Percentiles rank a stretch among this genome's conserved stretches.
Conservation (phyloP, 139 green algal genomes). For the Chlorella sp. region DNA sequence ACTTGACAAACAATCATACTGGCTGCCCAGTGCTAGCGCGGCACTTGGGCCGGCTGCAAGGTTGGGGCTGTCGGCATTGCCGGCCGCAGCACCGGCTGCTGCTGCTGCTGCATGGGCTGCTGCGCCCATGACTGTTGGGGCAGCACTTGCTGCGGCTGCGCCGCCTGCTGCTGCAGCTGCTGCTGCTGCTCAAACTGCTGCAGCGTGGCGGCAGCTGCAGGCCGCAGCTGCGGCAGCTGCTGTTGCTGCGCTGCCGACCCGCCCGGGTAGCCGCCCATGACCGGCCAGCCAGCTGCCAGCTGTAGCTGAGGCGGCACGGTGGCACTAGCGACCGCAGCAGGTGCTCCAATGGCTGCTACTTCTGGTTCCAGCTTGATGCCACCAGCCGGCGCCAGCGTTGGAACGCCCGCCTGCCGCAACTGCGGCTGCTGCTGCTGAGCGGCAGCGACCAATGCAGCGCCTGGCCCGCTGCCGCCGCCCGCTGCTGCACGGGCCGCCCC, state of each 20-base stretch:
- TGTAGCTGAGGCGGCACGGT: neutral
- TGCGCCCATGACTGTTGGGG: neutral
- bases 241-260: neutral
- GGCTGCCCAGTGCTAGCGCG: too few relatives aligned
- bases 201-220: neutral
- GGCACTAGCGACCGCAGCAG: too few relatives aligned
- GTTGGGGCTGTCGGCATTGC: too few relatives aligned
- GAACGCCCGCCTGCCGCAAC: too few relatives aligned
- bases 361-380: too few relatives aligned
- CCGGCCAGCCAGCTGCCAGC: neutral
- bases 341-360: too few relatives aligned
- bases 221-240: constrained; percentile 17
- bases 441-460: neutral
- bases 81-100: too few relatives aligned
- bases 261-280: neutral
- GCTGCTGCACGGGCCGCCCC: neutral
- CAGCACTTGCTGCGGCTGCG: neutral
- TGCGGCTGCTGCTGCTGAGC: too few relatives aligned
- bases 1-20: too few relatives aligned
- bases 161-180: neutral
- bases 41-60: too few relatives aligned
- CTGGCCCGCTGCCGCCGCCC: too few relatives aligned
- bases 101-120: neutral
- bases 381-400: too few relatives aligned
- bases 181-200: neutral